Conservation (phyloP, 2,329 filamentous ascomycete genomes). For the Colletotrichum sp. region DNA sequence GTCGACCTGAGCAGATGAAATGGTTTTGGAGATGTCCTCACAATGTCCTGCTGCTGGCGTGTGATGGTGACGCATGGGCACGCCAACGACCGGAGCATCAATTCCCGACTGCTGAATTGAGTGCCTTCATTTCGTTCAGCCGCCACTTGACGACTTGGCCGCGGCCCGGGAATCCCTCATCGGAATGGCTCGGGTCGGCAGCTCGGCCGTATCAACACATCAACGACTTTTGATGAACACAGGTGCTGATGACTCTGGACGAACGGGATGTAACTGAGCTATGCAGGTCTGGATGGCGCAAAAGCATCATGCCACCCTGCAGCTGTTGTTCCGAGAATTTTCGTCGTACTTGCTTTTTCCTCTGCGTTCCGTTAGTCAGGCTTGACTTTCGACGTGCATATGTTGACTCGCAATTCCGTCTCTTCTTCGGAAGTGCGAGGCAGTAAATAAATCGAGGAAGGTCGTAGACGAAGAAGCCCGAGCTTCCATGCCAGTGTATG, state of each 20-base stretch:
- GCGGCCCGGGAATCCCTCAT: neutral
- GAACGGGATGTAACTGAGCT: neutral
- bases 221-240: neutral
- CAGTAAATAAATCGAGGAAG: neutral
- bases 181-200: neutral
- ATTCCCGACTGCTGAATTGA: neutral
- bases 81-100: neutral
- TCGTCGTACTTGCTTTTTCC: neutral
- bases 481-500: neutral
- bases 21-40: neutral
- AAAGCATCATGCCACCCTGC: neutral
- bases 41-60: neutral
- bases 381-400: neutral
- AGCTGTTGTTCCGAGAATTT: neutral
- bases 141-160: neutral
- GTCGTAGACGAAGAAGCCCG: neutral
- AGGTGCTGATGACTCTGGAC: neutral
- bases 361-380: neutral
- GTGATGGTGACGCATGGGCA: neutral
- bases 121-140: neutral
- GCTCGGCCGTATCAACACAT: neutral
- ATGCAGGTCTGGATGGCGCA: neutral
- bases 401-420: neutral
- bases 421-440: neutral
- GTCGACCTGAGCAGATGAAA: neutral